Conservation (phyloP, 345 rosid species). For the Isatis tinctoria region DNA sequence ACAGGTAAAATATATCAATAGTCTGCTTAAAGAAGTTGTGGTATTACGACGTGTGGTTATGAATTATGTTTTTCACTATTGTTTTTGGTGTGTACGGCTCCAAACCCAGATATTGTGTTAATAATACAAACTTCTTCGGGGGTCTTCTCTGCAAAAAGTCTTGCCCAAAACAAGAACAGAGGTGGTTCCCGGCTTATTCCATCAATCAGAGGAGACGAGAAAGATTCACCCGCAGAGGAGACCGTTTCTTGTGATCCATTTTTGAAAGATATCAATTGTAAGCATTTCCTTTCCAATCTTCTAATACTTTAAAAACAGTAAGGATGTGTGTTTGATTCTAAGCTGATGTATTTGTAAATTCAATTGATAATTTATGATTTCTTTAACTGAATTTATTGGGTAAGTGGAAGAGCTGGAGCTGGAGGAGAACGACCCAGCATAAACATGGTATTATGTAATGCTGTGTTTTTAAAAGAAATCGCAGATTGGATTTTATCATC, state of each 20-base stretch:
- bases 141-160: conserved; percentile 62
- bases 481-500: too few relatives aligned
- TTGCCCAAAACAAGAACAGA: conserved; percentile 44
- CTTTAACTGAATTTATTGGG: too few relatives aligned
- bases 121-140: conserved; percentile 59
- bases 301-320: too few relatives aligned
- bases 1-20: conserved; percentile 45
- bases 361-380: too few relatives aligned
- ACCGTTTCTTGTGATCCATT: conserved; percentile 43
- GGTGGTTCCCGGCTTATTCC: conserved; percentile 69
- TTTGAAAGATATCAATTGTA: too few relatives aligned
- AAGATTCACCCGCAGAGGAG: conserved; percentile 42
- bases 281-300: too few relatives aligned
- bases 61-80: background rate
- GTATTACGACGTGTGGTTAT: background rate
- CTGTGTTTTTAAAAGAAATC: too few relatives aligned
- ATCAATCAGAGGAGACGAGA: conserved; percentile 39
- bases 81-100: conserved; percentile 40
- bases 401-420: too few relatives aligned
- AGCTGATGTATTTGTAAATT: too few relatives aligned
- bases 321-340: too few relatives aligned
- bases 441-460: too few relatives aligned
- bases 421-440: too few relatives aligned
- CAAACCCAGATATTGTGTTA: conserved; percentile 59
- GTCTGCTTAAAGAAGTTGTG: conserved; percentile 3